phyloP scores from a whole-genome alignment of 495 filamentous ascomycete species.

The Podospora conica region DNA sequence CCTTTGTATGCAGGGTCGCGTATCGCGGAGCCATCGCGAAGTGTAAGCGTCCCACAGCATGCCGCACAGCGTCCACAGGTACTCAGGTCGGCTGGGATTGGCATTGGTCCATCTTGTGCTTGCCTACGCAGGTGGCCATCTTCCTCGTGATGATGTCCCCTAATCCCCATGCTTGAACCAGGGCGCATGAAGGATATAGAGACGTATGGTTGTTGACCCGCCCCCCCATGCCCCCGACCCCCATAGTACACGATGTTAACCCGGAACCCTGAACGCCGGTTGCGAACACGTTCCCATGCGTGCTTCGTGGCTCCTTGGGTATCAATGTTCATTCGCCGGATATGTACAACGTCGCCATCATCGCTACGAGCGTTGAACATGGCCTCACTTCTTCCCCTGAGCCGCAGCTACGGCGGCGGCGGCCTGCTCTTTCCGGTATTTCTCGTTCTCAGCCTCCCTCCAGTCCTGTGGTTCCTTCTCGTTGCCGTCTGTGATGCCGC shows the following conservation, averaged over 20 bases:
- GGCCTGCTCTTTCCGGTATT: constrained; percentile 34
- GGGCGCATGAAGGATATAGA: not conserved
- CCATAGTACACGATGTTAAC: not conserved
- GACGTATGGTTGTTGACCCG: not conserved
- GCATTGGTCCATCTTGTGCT: not conserved
- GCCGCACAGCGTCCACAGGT: not conserved
- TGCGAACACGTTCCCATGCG: not conserved
- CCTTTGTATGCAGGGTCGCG: not conserved
- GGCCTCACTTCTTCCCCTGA: constrained; percentile 13
- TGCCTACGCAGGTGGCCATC: not conserved
- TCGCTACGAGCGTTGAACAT: not conserved
- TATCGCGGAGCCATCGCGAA: not conserved
- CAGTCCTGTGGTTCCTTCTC: constrained; percentile 47
- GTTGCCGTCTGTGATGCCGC: constrained; percentile 45
- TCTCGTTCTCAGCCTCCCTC: constrained; percentile 52
- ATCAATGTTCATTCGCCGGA: not conserved
- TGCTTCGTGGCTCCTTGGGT: not conserved
- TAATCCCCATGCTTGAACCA: not conserved
- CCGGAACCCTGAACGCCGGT: not conserved
- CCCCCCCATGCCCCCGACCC: not conserved
- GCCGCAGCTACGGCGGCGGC: constrained; percentile 10
- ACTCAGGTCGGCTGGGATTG: not conserved
- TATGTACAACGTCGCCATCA: not conserved
- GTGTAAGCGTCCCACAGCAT: not conserved
- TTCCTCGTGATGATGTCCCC: not conserved